A percentile compares a stretch with the other conserved stretches of the same genome.
Conservation (phyloP, 2,329 filamentous ascomycete genomes). For the Claviceps quebecensis region DNA sequence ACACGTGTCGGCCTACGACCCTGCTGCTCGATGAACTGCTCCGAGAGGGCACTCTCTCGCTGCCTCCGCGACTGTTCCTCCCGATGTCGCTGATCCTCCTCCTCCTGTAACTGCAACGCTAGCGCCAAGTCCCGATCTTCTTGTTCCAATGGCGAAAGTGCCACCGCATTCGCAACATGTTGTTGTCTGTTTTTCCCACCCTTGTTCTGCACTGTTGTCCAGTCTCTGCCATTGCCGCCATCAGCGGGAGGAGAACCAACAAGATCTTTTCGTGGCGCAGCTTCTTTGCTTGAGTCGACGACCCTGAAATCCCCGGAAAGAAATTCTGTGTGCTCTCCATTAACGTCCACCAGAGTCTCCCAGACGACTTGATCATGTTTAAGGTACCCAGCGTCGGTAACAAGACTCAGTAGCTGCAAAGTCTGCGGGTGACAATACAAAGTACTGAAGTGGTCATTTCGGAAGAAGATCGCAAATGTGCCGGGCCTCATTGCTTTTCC, state of each 20-base stretch:
- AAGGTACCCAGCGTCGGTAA: constrained; percentile 86
- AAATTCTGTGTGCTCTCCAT: constrained; percentile 67
- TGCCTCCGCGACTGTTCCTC: constrained; percentile 47
- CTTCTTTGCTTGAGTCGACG: constrained; percentile 42
- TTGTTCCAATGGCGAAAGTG: constrained; percentile 41
- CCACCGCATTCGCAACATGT: constrained; percentile 13
- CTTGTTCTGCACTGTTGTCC: constrained; percentile 38
- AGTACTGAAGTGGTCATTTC: constrained; percentile 95
- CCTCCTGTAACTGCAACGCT: constrained; percentile 84
- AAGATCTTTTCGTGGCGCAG: constrained; percentile 6
- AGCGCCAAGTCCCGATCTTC: constrained; percentile 80
- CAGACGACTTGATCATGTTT: constrained; percentile 85
- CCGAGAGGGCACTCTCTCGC: constrained; percentile 53
- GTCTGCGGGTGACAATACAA: constrained; percentile 77
- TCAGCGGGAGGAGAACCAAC: constrained; percentile 9
- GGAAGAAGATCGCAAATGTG: constrained; percentile 78
- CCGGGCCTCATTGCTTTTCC: constrained; percentile 57
- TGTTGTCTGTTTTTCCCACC: constrained; percentile 16
- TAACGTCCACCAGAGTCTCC: constrained; percentile 85
- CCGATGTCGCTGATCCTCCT: constrained; percentile 72
- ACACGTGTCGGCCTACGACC: constrained; percentile 22
- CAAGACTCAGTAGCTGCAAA: constrained; percentile 62
- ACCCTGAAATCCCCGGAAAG: constrained; percentile 81
- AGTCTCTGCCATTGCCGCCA: constrained; percentile 25
- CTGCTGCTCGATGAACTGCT: constrained; percentile 56